Conservation (phyloP, 345 rosid genomes). For the Lepidium aucheri region DNA sequence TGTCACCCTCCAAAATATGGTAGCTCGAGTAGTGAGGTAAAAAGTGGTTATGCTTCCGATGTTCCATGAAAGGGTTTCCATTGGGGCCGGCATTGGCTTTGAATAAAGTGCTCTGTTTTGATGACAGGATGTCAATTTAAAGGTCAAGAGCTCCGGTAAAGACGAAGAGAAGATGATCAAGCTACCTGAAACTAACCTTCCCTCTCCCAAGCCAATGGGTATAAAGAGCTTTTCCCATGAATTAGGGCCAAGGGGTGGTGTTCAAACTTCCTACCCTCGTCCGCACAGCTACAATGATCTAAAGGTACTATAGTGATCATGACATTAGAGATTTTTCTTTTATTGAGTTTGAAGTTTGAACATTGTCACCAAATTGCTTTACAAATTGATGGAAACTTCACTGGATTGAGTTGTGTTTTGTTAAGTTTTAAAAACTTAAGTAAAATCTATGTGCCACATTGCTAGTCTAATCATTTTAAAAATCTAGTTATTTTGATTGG, state of each 20-base stretch:
- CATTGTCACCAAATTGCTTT: neutral
- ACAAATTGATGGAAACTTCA: neutral
- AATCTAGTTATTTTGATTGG: neutral
- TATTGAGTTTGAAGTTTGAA: neutral
- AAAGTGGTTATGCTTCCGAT: neutral
- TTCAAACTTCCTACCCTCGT: conserved; percentile 40
- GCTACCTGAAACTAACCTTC: conserved; percentile 21
- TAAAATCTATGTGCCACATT: neutral
- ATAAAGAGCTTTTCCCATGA: conserved; percentile 77
- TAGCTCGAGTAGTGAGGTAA: conserved; percentile 43
- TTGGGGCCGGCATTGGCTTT: neutral
- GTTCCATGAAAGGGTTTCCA: neutral
- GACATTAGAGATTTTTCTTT: neutral
- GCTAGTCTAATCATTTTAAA: neutral
- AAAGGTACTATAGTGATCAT: conserved; percentile 29
- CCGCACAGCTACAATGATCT: conserved; percentile 66
- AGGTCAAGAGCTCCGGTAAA: conserved; percentile 25
- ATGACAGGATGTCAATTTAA: conserved; percentile 33
- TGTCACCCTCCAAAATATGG: conserved; percentile 18
- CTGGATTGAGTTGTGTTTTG: neutral
- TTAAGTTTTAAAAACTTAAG: neutral
- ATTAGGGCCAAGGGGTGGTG: conserved; percentile 62
- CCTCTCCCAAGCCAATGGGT: conserved; percentile 36
- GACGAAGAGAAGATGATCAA: conserved; percentile 28
- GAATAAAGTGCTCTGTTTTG: neutral